A percentile compares a stretch with the other conserved stretches of the same genome.
These are phyloP conservation scores for Picea glauca DNA, from an alignment of 75 land plant genomes.

Conservation along the genomic window DNA sequence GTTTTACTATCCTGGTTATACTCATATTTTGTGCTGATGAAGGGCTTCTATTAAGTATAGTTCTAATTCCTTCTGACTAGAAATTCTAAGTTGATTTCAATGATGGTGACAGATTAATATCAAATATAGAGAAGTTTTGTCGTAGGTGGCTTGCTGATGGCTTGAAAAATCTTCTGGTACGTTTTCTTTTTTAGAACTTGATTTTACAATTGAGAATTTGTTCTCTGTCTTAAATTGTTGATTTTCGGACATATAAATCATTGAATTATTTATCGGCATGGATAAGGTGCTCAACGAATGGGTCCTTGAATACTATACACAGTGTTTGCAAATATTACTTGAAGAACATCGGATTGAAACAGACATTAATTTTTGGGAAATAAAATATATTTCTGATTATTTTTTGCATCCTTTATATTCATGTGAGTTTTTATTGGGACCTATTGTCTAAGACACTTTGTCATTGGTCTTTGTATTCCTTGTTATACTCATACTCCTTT, in stretches of 20 bases:
- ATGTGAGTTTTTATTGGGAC: no score
- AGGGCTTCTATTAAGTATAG: neutral
- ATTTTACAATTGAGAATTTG: neutral
- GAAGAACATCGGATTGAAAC: neutral
- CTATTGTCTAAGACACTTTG: no score
- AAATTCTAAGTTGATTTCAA: neutral
- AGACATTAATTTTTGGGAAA: neutral
- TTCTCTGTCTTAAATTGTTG: neutral
- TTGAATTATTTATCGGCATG: neutral
- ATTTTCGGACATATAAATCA: neutral
- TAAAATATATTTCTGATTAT: neutral
- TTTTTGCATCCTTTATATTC: no score
- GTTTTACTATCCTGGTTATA: neutral
- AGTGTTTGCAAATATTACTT: neutral
- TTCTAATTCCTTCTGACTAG: neutral
- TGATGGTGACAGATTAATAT: conserved; percentile 5
- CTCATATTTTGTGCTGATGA: neutral
- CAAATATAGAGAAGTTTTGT: conserved; percentile 53
- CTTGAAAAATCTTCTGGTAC: conserved; percentile 59
- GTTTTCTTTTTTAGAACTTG: conserved; percentile 6
- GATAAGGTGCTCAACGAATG: neutral
- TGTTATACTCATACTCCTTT: no score
- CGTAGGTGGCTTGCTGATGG: conserved; percentile 75
- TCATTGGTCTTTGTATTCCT: no score
- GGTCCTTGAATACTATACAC: neutral